Evolutionary conservation across 306 rosid genomes (phyloP).

Genomic region (Adenanthera pavonina): DNA sequence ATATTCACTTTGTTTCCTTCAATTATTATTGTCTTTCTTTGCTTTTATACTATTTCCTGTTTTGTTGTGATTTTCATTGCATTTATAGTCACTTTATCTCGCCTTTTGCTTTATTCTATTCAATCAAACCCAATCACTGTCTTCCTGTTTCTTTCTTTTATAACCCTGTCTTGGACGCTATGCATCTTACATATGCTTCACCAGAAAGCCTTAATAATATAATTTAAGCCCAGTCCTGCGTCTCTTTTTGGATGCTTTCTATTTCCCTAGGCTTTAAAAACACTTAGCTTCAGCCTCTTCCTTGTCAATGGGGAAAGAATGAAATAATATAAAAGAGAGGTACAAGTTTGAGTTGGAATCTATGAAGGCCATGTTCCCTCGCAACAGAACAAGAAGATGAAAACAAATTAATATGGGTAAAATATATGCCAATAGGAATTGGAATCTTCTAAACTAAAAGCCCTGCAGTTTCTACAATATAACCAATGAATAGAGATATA

Average conservation of each 20-base stretch:
- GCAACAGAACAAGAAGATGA: slow-evolving; percentile 50
- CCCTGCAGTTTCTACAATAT: slow-evolving; percentile 37
- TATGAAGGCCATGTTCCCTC: slow-evolving; percentile 28
- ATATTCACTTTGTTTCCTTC: slow-evolving; percentile 41
- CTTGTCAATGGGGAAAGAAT: slow-evolving; percentile 8
- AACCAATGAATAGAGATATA: slow-evolving; percentile 21
- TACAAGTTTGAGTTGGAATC: slow-evolving; percentile 45
- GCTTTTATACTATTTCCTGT: slow-evolving; percentile 40
- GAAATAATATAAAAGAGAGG: slow-evolving; percentile 44
- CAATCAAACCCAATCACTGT: slow-evolving; percentile 33
- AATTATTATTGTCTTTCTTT: slow-evolving; percentile 38
- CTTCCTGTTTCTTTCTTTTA: slow-evolving; percentile 20
- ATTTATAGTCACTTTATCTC: slow-evolving; percentile 32
- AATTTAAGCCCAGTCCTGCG: slow-evolving; percentile 6
- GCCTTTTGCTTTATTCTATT: slow-evolving; percentile 44
- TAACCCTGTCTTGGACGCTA: slow-evolving; percentile 2
- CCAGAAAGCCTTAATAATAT: slow-evolving; percentile 13
- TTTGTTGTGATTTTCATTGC: slow-evolving; percentile 40
- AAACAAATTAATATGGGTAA: slow-evolving; percentile 35
- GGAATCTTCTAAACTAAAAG: slow-evolving; percentile 54
- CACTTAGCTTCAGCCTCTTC: slow-evolving; percentile 13
- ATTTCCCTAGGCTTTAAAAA: slow-evolving; percentile 1
- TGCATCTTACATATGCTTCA: neutral
- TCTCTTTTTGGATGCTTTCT: slow-evolving; percentile 37
- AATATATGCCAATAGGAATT: neutral